A percentile compares a stretch with the other conserved stretches of the same genome.
Conservation (phyloP, 192 early-diverging fungal species). For the Coemansia sp. region DNA sequence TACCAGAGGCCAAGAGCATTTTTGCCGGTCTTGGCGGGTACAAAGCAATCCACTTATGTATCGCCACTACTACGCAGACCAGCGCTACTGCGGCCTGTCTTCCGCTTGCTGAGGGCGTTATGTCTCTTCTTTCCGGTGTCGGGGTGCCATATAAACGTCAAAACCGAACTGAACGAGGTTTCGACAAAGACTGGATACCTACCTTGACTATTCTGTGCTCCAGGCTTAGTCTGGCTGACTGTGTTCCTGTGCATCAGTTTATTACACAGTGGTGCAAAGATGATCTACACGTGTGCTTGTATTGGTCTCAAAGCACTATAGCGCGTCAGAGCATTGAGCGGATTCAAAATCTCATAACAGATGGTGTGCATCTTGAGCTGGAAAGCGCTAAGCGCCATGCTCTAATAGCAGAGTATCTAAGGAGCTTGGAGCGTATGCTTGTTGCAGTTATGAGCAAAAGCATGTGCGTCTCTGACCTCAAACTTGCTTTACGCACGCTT, state of each 20-base stretch:
- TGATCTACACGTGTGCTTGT: slow-evolving; percentile 22
- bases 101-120: slow-evolving; percentile 22
- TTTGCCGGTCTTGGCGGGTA: slow-evolving; percentile 23
- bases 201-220: slow-evolving; percentile 14
- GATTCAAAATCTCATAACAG: slow-evolving; percentile 22
- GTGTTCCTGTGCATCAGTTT: slow-evolving; percentile 20
- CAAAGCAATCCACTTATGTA: slow-evolving; percentile 9
- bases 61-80: slow-evolving; percentile 1
- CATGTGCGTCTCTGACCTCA: slow-evolving; percentile 30
- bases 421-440: slow-evolving; percentile 21
- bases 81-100: background rate
- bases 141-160: slow-evolving; percentile 9
- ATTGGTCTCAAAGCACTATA: slow-evolving; percentile 39
- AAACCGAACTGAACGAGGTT: slow-evolving; percentile 5
- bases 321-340: slow-evolving; percentile 31
- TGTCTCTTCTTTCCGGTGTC: slow-evolving; percentile 32
- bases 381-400: background rate
- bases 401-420: slow-evolving; percentile 13
- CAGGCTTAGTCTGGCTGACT: slow-evolving; percentile 13
- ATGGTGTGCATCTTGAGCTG: background rate
- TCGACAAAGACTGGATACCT: slow-evolving; percentile 34
- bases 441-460: slow-evolving; percentile 22
- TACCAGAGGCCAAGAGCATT: background rate
- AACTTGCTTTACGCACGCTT: slow-evolving; percentile 30
- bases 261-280: slow-evolving; percentile 35